Percentiles rank a stretch among this genome's conserved stretches.
Evolutionary conservation across 306 rosid species (phyloP).

Genomic region (Cucumis hystrix): DNA sequence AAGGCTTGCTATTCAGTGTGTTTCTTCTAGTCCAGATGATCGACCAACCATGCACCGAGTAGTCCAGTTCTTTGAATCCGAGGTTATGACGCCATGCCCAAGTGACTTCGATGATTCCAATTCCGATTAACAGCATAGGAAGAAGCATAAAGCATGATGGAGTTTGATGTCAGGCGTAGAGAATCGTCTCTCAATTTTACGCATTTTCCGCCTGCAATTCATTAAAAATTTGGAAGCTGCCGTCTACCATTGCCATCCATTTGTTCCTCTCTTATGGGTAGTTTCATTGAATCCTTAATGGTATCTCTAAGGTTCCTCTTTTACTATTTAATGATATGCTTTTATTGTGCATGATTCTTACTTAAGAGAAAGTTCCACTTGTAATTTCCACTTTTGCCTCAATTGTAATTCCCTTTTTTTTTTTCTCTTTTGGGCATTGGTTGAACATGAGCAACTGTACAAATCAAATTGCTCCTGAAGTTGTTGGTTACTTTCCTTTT

Average conservation of each 20-base stretch:
- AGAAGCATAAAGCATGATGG: neutral
- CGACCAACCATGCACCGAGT: conserved; percentile 97
- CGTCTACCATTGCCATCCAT: neutral
- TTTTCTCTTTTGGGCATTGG: neutral
- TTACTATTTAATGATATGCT: neutral
- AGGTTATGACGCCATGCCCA: conserved; percentile 95
- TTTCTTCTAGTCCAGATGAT: conserved; percentile 84
- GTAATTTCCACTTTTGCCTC: conserved; percentile 8
- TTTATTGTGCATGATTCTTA: neutral
- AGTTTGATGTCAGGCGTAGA: neutral
- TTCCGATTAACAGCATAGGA: conserved; percentile 37
- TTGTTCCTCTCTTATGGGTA: neutral
- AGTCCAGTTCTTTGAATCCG: conserved; percentile 87
- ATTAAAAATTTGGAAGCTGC: neutral
- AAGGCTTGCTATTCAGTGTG: conserved; percentile 68
- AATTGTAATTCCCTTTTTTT: neutral
- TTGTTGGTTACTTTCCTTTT: neutral
- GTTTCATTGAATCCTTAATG: neutral
- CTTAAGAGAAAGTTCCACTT: conserved; percentile 3
- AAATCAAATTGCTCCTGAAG: conserved; percentile 2
- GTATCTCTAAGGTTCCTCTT: neutral
- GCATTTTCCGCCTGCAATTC: neutral
- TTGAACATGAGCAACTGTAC: conserved; percentile 7
- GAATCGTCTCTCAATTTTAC: neutral
- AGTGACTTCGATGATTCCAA: conserved; percentile 85